These are phyloP conservation scores for Apiospora koreana DNA, from an alignment of 2,329 filamentous ascomycete genomes.

Conservation along the genomic window DNA sequence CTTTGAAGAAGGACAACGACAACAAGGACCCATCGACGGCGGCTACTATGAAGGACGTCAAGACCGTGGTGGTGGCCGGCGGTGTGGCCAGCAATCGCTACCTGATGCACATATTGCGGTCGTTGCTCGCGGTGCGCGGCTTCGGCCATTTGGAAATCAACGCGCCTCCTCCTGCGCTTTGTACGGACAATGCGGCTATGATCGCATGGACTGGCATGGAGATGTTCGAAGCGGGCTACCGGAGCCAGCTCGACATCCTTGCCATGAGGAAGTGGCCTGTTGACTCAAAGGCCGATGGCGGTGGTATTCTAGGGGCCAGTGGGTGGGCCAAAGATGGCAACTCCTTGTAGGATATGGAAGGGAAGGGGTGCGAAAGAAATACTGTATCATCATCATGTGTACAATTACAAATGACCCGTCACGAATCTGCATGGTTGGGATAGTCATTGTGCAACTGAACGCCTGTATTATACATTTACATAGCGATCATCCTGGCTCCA, in stretches of 20 bases:
- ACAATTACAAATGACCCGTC: neutral
- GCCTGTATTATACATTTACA: conserved; percentile 27
- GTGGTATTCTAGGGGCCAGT: conserved; percentile 55
- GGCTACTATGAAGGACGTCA: neutral
- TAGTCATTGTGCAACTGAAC: conserved; percentile 10
- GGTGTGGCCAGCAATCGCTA: conserved; percentile 88
- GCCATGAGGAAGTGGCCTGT: conserved; percentile 74
- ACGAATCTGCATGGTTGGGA: neutral
- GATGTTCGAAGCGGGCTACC: conserved; percentile 82
- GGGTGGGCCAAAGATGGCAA: conserved; percentile 42
- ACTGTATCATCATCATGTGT: neutral
- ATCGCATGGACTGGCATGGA: conserved; percentile 92
- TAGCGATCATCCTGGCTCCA: conserved; percentile 14
- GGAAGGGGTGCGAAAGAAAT: neutral
- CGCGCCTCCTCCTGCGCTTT: conserved; percentile 75
- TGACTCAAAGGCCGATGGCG: conserved; percentile 60
- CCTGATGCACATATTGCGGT: conserved; percentile 65
- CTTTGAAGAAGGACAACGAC: conserved; percentile 46
- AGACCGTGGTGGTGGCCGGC: conserved; percentile 78
- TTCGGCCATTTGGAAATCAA: conserved; percentile 61
- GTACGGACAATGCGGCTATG: conserved; percentile 97
- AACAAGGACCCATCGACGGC: neutral
- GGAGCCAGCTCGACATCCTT: conserved; percentile 59
- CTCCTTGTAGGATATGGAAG: neutral
- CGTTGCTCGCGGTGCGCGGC: conserved; percentile 65